Evolutionary conservation across 306 rosid species (phyloP).

Genomic region (Cucumis cinereus): DNA sequence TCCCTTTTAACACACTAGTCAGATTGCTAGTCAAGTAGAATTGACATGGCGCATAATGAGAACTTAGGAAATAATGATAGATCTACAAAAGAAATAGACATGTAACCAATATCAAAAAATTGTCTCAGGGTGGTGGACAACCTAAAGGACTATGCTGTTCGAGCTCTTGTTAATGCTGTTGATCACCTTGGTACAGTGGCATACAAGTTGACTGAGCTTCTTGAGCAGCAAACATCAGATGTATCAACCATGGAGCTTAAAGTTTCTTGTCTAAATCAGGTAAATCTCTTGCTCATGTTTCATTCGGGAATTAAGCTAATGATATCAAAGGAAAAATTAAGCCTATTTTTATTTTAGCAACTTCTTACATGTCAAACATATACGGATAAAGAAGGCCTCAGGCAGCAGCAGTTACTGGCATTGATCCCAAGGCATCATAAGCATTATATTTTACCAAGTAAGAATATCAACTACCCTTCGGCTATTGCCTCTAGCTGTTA

Average conservation of each 20-base stretch:
- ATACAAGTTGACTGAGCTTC: conserved; percentile 67
- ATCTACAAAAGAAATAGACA: not conserved
- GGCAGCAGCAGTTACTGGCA: conserved; percentile 81
- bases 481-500: conserved; percentile 14
- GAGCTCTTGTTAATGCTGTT: conserved; percentile 85
- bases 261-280: conserved; percentile 65
- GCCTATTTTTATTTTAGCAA: conserved; percentile 33
- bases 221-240: conserved; percentile 68
- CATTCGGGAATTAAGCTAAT: not conserved
- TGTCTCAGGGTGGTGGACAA: conserved; percentile 68
- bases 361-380: conserved; percentile 65
- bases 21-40: not conserved
- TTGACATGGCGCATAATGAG: not conserved
- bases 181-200: conserved; percentile 99
- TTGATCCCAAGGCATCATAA: conserved; percentile 81
- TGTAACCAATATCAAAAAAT: not conserved
- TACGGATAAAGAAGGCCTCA: conserved; percentile 67
- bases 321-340: conserved; percentile 6
- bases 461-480: conserved; percentile 10
- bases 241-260: conserved; percentile 62
- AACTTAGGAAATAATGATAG: not conserved
- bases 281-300: conserved; percentile 13
- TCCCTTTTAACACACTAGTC: not conserved
- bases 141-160: conserved; percentile 83
- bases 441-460: conserved; percentile 76